These are phyloP conservation scores for Apiospora phragmitis DNA, from an alignment of 2,329 filamentous ascomycete species.

Conservation along the genomic window DNA sequence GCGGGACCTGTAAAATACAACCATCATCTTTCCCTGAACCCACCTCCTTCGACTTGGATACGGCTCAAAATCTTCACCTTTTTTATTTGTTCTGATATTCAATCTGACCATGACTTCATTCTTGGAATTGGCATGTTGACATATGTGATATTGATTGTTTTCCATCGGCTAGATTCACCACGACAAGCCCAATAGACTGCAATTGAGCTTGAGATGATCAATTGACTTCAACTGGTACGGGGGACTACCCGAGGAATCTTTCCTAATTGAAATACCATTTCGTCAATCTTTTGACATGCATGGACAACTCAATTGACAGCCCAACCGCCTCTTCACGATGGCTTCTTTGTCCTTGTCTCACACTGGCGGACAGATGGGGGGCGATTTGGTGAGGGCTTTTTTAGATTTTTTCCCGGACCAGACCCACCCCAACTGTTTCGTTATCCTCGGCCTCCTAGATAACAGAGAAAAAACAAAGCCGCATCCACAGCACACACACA, in stretches of 20 bases:
- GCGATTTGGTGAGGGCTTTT: conserved; percentile 6
- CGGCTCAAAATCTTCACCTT: neutral
- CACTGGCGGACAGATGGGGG: neutral
- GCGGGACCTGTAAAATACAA: conserved; percentile 27
- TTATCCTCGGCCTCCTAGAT: conserved; percentile 2
- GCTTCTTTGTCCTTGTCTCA: neutral
- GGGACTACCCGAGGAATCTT: no score
- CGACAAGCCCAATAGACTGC: neutral
- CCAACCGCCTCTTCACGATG: neutral
- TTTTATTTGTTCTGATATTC: neutral
- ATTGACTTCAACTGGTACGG: conserved; percentile 16
- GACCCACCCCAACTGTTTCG: neutral
- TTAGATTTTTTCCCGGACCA: neutral
- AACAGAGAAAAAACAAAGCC: neutral
- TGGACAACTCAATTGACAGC: neutral
- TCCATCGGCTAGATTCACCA: neutral
- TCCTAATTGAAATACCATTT: neutral
- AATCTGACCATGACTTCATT: neutral
- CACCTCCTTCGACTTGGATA: neutral
- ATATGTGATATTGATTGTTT: neutral
- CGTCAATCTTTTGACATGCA: neutral
- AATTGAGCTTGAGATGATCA: neutral
- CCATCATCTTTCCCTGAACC: conserved; percentile 16
- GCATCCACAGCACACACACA: neutral
- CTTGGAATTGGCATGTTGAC: neutral